Conservation (phyloP, 257 asterid genomes). For the Ballota nigra region DNA sequence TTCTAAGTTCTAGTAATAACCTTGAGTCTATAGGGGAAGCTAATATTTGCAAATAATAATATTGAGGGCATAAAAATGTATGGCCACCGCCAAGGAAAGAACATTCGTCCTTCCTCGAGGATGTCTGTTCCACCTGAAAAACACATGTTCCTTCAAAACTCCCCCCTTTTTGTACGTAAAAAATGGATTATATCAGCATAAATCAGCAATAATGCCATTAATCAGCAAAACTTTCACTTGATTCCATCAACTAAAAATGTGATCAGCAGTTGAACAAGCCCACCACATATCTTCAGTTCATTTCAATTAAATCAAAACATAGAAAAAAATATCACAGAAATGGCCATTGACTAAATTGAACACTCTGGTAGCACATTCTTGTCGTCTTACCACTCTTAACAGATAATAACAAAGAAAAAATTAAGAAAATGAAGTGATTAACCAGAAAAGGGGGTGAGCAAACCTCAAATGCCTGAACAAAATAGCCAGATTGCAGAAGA, state of each 20-base stretch:
- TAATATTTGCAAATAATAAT: constrained; percentile 26
- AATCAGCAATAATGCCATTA: not conserved
- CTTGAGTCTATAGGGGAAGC: constrained; percentile 23
- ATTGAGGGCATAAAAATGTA: constrained; percentile 50
- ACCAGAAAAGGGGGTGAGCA: not conserved
- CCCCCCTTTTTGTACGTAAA: too few relatives aligned
- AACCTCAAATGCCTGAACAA: constrained; percentile 81
- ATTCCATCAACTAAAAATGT: not conserved
- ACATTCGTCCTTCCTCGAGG: constrained; percentile 51
- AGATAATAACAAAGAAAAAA: not conserved
- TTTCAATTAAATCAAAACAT: not conserved
- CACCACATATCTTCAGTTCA: not conserved
- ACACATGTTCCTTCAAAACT: constrained; percentile 70
- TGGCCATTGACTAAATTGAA: not conserved
- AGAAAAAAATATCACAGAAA: not conserved
- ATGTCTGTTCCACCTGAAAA: constrained; percentile 65
- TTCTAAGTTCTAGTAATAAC: constrained; percentile 2
- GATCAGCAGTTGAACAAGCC: not conserved
- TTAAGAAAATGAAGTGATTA: not conserved
- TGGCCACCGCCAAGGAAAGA: constrained; percentile 63
- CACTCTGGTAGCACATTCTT: not conserved
- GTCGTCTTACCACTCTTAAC: not conserved
- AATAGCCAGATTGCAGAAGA: constrained; percentile 60
- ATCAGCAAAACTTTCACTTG: not conserved
- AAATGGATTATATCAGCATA: too few relatives aligned